Percentiles rank a stretch among this genome's conserved stretches.
Evolutionary conservation across 768 basidiomycete genomes (phyloP).

Genomic region (Lactarius indigo): DNA sequence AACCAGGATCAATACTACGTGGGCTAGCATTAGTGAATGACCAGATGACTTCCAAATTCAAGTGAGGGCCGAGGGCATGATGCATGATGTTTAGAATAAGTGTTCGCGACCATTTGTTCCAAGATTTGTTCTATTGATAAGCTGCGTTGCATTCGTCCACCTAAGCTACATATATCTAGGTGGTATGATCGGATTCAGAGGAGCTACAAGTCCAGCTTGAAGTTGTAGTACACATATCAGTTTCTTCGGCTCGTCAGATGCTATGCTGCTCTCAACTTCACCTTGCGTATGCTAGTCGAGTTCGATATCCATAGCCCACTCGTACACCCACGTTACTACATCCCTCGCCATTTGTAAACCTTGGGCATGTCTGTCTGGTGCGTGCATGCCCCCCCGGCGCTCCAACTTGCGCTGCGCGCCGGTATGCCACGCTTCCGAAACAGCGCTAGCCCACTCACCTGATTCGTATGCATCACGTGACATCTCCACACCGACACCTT

Average conservation of each 20-base stretch:
- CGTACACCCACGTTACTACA: conserved; percentile 49
- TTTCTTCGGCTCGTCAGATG: background rate
- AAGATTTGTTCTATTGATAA: background rate
- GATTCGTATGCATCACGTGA: conserved; percentile 59
- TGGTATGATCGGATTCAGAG: background rate
- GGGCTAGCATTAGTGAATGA: no score
- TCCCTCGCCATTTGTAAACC: conserved; percentile 45
- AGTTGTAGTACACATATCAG: background rate
- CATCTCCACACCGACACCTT: conserved; percentile 70
- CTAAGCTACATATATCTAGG: background rate
- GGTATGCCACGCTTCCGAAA: conserved; percentile 53
- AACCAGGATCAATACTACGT: no score
- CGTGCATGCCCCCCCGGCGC: conserved; percentile 40
- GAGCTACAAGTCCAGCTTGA: background rate
- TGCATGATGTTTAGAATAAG: no score
- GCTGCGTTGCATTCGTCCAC: background rate
- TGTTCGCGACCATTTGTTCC: no score
- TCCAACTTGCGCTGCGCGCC: conserved; percentile 51
- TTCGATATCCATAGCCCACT: conserved; percentile 27
- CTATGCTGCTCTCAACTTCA: background rate
- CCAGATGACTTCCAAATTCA: no score
- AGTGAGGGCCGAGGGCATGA: no score
- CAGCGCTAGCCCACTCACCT: conserved; percentile 65
- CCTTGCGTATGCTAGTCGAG: background rate
- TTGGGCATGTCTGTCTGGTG: conserved; percentile 41